Conservation (phyloP, 208 protist genomes). For the Porcisia hertigi region DNA sequence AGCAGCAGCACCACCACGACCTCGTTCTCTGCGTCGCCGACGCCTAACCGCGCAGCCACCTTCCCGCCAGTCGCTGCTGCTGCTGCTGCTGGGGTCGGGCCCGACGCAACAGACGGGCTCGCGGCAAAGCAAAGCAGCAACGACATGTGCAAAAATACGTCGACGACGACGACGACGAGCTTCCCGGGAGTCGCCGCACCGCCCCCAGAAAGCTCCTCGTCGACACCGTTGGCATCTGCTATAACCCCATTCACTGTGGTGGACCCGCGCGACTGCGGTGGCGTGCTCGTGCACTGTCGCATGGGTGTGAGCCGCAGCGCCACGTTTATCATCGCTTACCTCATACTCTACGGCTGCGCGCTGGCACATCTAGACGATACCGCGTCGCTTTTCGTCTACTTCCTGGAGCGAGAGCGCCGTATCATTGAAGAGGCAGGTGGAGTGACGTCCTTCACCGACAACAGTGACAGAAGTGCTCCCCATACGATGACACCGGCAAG, state of each 20-base stretch:
- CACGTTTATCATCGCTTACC: constrained; percentile 74
- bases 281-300: constrained; percentile 82
- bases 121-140: not conserved
- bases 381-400: constrained; percentile 22
- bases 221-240: not conserved
- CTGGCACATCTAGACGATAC: constrained; percentile 31
- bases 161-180: not conserved
- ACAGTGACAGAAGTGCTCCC: not conserved
- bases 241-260: constrained; percentile 2
- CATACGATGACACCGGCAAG: not conserved
- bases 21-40: constrained; percentile 20
- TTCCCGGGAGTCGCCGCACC: not conserved
- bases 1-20: constrained; percentile 6
- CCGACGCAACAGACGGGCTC: not conserved
- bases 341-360: constrained; percentile 71
- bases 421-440: constrained; percentile 27
- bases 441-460: not conserved
- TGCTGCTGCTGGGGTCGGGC: not conserved
- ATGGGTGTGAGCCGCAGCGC: constrained; percentile 85
- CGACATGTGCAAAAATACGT: not conserved
- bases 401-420: constrained; percentile 22
- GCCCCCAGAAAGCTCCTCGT: not conserved
- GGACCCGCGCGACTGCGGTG: constrained; percentile 48
- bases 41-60: constrained; percentile 14
- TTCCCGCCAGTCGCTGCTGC: constrained; percentile 10